A percentile compares a stretch with the other conserved stretches of the same genome.
Evolutionary conservation across 2,329 filamentous ascomycete species (phyloP).

Genomic region (Sporothrix dimorphospora): DNA sequence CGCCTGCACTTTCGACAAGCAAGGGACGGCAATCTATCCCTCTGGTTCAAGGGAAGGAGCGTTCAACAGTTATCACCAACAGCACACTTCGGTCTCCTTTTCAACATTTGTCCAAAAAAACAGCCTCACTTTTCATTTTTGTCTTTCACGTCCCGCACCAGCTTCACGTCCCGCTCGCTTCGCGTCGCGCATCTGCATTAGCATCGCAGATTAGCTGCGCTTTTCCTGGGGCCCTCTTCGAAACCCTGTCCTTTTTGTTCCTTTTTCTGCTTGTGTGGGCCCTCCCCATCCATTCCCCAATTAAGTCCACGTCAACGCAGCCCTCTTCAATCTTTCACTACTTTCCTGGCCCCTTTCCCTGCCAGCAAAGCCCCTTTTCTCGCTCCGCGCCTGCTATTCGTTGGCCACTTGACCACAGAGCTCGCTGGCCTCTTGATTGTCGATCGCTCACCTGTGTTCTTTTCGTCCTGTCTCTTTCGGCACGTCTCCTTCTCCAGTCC

Average conservation of each 20-base stretch:
- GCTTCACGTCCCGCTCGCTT: conserved; percentile 14
- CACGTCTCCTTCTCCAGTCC: neutral
- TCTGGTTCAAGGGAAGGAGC: conserved; percentile 5
- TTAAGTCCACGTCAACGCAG: conserved; percentile 29
- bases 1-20: conserved; percentile 15
- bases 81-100: neutral
- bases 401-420: neutral
- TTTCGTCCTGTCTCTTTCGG: neutral
- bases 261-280: conserved; percentile 26
- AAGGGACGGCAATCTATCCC: neutral
- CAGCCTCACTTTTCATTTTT: conserved; percentile 8
- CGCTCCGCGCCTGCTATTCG: conserved; percentile 18
- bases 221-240: neutral
- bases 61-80: neutral
- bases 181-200: conserved; percentile 21
- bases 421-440: conserved; percentile 13
- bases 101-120: neutral
- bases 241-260: conserved; percentile 16
- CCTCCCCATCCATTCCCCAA: conserved; percentile 18
- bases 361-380: conserved; percentile 26
- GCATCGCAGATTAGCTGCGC: conserved; percentile 4
- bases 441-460: conserved; percentile 20
- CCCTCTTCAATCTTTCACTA: neutral
- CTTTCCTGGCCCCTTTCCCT: conserved; percentile 20
- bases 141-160: conserved; percentile 3